Evolutionary conservation across 768 basidiomycete genomes (phyloP).

Genomic region (Lactarius indigo): DNA sequence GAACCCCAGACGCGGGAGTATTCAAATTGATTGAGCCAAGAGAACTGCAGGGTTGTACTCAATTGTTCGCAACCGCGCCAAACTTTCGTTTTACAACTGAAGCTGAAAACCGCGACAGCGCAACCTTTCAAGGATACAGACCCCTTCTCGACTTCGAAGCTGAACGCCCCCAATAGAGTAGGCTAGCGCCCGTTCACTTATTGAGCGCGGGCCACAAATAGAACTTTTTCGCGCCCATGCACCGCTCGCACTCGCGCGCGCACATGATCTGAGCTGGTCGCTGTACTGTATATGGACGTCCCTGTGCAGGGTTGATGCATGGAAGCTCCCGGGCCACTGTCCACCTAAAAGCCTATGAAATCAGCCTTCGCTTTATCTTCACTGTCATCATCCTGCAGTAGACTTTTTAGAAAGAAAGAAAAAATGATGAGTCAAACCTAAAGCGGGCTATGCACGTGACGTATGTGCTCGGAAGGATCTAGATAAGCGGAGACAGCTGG

Average conservation of each 20-base stretch:
- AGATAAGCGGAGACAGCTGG: not conserved
- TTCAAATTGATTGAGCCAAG: constrained; percentile 5
- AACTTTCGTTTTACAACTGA: not conserved
- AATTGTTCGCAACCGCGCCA: not conserved
- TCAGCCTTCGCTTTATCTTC: not conserved
- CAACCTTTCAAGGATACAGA: not conserved
- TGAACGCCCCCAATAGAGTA: not conserved
- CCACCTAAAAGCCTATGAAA: not conserved
- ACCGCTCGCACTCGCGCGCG: not conserved
- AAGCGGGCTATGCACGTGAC: not conserved
- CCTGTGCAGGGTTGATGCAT: not conserved
- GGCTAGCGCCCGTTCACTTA: not conserved
- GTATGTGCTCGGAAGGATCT: not conserved
- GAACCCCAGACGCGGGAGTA: not conserved
- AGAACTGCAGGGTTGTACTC: not conserved
- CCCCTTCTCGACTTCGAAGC: not conserved
- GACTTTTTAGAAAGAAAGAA: no score
- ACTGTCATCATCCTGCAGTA: not conserved
- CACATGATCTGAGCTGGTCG: not conserved
- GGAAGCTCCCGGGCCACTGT: not conserved
- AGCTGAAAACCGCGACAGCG: not conserved
- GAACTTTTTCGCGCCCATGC: not conserved
- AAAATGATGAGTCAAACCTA: not conserved
- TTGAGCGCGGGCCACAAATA: not conserved
- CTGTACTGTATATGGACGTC: not conserved